These are phyloP conservation scores for Chalciporus pseudorubinellus DNA, from an alignment of 768 basidiomycete genomes.

Conservation along the genomic window DNA sequence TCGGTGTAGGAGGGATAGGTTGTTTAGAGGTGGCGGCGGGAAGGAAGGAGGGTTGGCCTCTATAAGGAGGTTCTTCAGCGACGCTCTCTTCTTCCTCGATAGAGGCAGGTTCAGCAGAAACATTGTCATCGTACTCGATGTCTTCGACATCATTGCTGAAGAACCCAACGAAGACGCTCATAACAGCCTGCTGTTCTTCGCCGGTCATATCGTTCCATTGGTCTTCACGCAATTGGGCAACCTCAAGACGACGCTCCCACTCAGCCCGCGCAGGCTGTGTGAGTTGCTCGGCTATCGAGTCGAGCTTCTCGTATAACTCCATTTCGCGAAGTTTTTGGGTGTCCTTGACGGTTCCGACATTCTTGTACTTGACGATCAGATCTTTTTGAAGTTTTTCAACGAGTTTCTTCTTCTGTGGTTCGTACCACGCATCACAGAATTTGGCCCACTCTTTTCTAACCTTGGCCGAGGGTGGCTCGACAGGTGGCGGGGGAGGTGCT, in stretches of 20 bases:
- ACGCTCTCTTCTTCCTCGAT: conserved; percentile 20
- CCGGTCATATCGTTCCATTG: conserved; percentile 32
- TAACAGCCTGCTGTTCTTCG: conserved; percentile 31
- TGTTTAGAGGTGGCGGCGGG: conserved; percentile 8
- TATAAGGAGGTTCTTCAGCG: conserved; percentile 17
- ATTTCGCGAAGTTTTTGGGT: conserved; percentile 31
- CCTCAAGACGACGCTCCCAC: conserved; percentile 34
- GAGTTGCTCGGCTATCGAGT: conserved; percentile 21
- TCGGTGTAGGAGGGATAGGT: conserved; percentile 11
- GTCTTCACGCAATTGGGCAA: conserved; percentile 28
- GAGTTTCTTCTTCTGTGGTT: conserved; percentile 29
- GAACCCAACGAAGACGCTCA: conserved; percentile 30
- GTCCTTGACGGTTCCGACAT: conserved; percentile 17
- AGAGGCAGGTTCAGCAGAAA: conserved; percentile 5
- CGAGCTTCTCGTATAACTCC: conserved; percentile 27
- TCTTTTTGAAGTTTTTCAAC: conserved; percentile 32
- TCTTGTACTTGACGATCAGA: conserved; percentile 32
- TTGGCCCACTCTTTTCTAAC: conserved; percentile 32
- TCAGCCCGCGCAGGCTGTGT: conserved; percentile 31
- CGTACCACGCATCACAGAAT: conserved; percentile 30
- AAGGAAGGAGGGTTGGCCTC: neutral
- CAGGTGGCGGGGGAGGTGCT: conserved; percentile 14
- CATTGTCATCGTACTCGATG: conserved; percentile 8
- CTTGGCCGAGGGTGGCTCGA: conserved; percentile 21
- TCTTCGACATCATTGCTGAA: conserved; percentile 30